Evolutionary conservation across 306 rosid species (phyloP).

Genomic region (Dryas octopetala): DNA sequence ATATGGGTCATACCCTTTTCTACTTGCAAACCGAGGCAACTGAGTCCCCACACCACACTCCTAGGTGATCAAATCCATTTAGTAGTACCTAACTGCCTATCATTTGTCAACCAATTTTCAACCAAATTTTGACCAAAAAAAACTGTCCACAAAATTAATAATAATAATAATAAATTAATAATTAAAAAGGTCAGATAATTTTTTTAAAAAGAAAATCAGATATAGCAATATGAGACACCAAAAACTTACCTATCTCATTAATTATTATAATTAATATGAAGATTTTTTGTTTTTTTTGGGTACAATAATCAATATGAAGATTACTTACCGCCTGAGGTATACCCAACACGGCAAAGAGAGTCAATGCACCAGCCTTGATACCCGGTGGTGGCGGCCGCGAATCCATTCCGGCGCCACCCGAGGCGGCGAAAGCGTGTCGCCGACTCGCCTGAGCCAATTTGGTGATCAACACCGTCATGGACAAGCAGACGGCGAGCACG

Average conservation of each 20-base stretch:
- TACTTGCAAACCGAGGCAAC: not conserved
- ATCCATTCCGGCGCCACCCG: not conserved
- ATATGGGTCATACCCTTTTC: too few relatives aligned
- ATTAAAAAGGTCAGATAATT: not conserved
- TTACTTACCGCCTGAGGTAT: constrained; percentile 65
- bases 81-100: too few relatives aligned
- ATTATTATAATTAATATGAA: too few relatives aligned
- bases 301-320: too few relatives aligned
- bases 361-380: constrained; percentile 58
- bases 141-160: not conserved
- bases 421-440: not conserved
- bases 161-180: not conserved
- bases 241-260: too few relatives aligned
- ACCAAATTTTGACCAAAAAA: not conserved
- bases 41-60: too few relatives aligned
- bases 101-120: not conserved
- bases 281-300: too few relatives aligned
- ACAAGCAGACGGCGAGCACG: constrained; percentile 51
- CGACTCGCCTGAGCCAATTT: constrained; percentile 52
- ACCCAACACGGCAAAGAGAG: constrained; percentile 69
- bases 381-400: constrained; percentile 36
- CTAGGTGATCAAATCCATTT: too few relatives aligned
- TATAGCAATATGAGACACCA: not conserved
- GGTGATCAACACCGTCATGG: constrained; percentile 55
- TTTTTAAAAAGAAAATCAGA: too few relatives aligned